Base-by-base conservation (phyloP, 176 grass and related monocot genomes). In the Tillandsia fasciculata region DNA sequence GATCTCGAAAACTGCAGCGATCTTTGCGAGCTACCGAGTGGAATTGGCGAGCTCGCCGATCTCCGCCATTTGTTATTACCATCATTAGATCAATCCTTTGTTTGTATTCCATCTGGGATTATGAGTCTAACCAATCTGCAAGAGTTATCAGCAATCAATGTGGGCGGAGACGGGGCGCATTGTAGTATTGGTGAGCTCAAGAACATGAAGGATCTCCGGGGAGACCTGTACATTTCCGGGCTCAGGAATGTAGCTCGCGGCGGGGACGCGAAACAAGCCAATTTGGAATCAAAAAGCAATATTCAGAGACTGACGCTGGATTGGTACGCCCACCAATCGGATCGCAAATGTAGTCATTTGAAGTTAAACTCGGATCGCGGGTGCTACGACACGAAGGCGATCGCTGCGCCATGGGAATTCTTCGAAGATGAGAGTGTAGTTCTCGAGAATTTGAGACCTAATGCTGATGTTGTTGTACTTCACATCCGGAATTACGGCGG, bases 171-270 rank as follows among this genome's bases (percentile, higher is more conserved):
- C 67, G 20, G 7, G 1, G 53, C 9, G 6, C 47, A 76, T 48
- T 86, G 72, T 80, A 71, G 73, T 48, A 83, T 86, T 49, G 26
- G 51, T 48, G 83, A 91, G 66, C 72, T 86, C 61, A 56, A 26
- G 27, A 68, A 70, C 17, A 66, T 91, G 70, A 53, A 52, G 49
- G 81, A 83, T 49, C 81, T 88, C 71, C 81, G 69, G 74, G 86
- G 86, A 27, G 74, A 82, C 10, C 29, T 84, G 23, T 49, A 80
- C 53, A 81, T 84, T 26, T 74, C 52, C 11, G 78, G 78, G 51
- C 66, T 84, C 49, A 52, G 73, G 53, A 82, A 84, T 63, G 75
- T 82, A 26, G 22, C 17, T 12, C 14, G 49, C 48, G 51, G 48
- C 52, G 56, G n/a, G 24, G 73, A 66, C 58, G 71, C 63, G 64